Evolutionary conservation across 2,329 filamentous ascomycete genomes (phyloP), one percentile per base, ranked within the genome.

Genomic region (Curvularia sp.): DNA sequence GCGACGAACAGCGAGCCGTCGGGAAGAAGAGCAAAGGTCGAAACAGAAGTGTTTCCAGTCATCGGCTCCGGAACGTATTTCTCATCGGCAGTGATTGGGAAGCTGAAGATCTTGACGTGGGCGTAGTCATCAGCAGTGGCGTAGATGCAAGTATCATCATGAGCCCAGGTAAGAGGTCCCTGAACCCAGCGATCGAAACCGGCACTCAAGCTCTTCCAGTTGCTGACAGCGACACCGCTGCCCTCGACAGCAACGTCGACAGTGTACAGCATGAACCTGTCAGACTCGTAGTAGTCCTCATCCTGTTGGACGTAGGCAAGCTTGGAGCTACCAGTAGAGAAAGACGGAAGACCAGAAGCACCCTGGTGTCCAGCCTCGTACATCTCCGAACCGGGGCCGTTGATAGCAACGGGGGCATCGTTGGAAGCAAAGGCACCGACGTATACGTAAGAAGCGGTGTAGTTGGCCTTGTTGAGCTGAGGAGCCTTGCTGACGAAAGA

Each of bases 401-500:
- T 75, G 58, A 76, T 65, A 41, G 74, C 71, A 12, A 66, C 55
- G n/a, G 74, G 63, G 2, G 58, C 58, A 18, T 64, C 61, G 64
- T 89, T 92, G 12, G 84, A 85, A 53, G 83, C 81, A 48, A 95
- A 81, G 1, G 88, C 85, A 4, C 90, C 84, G 44, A 89, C 86
- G 77, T 95, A 96, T 41, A 95, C 83, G 71, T 95, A 91, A 8
- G 89, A 89, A 64, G 93, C 93, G 10, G 92, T 96, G 77, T 89
- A 87, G 62, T 90, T 85, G 1, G 91, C 90, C 12, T 86, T 87
- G 70, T 89, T 87, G 13, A 92, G 76, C 18, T 86, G 81, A 0
- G 90, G 89, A 65, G 93, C 90, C 68, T 91, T 92, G 46, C 90
- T 86, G 13, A 93, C 84, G 70, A 94, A 93, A 24, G 73, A 72